Conservation (phyloP, 1,284 basidiomycete species). For the Trametes versicolor region DNA sequence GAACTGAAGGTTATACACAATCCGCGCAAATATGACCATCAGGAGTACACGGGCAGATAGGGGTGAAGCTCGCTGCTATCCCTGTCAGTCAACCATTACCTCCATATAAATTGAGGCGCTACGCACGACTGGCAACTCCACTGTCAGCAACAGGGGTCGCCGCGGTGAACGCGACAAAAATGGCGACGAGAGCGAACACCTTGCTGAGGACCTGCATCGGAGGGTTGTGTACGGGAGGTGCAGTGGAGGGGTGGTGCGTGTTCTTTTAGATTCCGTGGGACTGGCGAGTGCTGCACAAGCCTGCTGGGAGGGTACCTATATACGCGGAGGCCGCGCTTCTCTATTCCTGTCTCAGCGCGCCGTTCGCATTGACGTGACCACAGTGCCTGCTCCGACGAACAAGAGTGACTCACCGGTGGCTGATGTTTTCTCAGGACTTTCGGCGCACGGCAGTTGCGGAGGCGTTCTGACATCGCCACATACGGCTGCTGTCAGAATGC, state of each 20-base stretch:
- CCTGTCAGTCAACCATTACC: not conserved
- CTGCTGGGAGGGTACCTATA: not conserved
- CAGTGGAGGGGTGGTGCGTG: not conserved
- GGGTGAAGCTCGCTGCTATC: not conserved
- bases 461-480: not conserved
- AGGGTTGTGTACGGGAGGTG: not conserved
- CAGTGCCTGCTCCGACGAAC: not conserved
- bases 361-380: not conserved
- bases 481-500: not conserved
- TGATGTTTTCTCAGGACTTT: not conserved
- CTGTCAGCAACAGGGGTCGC: not conserved
- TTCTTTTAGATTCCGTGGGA: not conserved
- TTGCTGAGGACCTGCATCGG: conserved; percentile 12
- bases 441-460: not conserved
- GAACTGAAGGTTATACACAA: too few species aligned
- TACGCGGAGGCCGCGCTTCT: not conserved
- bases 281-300: not conserved
- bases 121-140: not conserved
- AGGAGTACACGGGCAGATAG: too few species aligned
- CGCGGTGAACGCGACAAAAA: not conserved
- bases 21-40: too few species aligned
- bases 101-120: not conserved
- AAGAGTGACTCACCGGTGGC: not conserved
- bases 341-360: not conserved
- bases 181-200: conserved; percentile 1